These are phyloP conservation scores for Margaritispora aquatica DNA, from an alignment of 495 filamentous ascomycete species.

Conservation along the genomic window DNA sequence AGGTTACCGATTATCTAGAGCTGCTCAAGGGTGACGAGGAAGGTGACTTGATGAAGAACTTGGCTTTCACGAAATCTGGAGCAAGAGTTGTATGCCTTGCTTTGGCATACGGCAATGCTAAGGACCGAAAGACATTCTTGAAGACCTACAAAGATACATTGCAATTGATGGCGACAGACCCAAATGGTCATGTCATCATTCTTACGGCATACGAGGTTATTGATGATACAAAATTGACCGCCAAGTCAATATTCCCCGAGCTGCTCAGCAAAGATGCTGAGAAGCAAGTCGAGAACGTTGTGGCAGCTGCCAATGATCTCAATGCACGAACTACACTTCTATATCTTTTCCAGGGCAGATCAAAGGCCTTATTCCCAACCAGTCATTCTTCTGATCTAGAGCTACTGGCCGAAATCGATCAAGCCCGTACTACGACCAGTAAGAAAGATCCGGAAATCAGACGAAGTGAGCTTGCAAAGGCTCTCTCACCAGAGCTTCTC, in stretches of 20 bases:
- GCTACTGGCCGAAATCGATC: constrained; percentile 66
- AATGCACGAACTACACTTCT: constrained; percentile 72
- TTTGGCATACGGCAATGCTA: constrained; percentile 77
- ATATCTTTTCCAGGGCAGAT: constrained; percentile 73
- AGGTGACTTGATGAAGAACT: constrained; percentile 82
- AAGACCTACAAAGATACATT: constrained; percentile 81
- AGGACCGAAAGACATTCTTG: constrained; percentile 86
- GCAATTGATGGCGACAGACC: constrained; percentile 73
- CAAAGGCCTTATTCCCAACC: constrained; percentile 60
- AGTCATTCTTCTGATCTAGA: constrained; percentile 53
- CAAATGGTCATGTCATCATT: constrained; percentile 71
- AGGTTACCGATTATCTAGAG: constrained; percentile 83
- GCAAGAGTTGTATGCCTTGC: constrained; percentile 73
- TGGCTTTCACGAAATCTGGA: constrained; percentile 91
- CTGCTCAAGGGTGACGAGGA: constrained; percentile 85
- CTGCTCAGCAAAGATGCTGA: constrained; percentile 61
- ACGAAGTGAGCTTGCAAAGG: constrained; percentile 66
- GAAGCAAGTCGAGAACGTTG: constrained; percentile 55
- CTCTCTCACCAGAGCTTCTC: constrained; percentile 61
- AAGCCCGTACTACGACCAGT: constrained; percentile 68
- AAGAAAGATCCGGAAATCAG: constrained; percentile 82
- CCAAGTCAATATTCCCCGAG: constrained; percentile 79
- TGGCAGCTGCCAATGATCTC: constrained; percentile 56
- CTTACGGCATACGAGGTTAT: constrained; percentile 82
- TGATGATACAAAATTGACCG: constrained; percentile 85